Base-by-base conservation (phyloP, 768 basidiomycete species). In the Ephemerocybe angulata region DNA sequence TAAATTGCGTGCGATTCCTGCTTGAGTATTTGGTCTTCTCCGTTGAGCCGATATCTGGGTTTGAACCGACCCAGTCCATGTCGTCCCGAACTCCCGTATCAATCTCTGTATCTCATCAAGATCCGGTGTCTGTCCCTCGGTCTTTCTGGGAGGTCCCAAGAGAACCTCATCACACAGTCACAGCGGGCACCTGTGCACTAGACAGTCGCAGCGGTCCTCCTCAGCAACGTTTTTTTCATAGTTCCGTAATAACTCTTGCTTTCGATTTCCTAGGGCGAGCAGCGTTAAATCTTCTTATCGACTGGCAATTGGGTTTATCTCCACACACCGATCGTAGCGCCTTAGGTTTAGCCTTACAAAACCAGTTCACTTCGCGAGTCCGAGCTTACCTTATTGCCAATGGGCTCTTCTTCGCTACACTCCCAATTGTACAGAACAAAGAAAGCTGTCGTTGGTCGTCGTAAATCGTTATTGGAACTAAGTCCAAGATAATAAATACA, bases 221-320 rank as follows among this genome's bases (percentile, higher is more conserved):
- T 27, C 30, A 10, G 70, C 76, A 77, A 74, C 78, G 76, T 76
- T 75, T 66, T 70, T 76, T 78, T 79, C 71, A 79, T 79, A 65
- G 70, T 65, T 56, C 60, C 54, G 47, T 52, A 25, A 46, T 24
- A 19, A 33, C 38, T 50, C 46, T 37, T 3, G 35, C 49, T 50
- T 56, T 51, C 29, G 37, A 38, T n/a, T 25, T 12, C 6, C 33
- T 55, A 50, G 40, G 48, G 24, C 31, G 46, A 47, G 48, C 35
- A 15, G 27, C 31, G 27, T 55, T n/a, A 40, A 42, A 48, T 50
- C 54, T 29, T 50, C 27, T 22, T 29, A 50, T 42, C 54, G 55
- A 56, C 60, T 60, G 35, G 55, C 41, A 41, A 56, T 50, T 27
- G 30, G 33, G 53, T 57, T 54, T 47, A 37, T 41, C 55, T 53